Evolutionary conservation across 495 filamentous ascomycete species (phyloP).

Genomic region (Thermochaetoides thermophila): DNA sequence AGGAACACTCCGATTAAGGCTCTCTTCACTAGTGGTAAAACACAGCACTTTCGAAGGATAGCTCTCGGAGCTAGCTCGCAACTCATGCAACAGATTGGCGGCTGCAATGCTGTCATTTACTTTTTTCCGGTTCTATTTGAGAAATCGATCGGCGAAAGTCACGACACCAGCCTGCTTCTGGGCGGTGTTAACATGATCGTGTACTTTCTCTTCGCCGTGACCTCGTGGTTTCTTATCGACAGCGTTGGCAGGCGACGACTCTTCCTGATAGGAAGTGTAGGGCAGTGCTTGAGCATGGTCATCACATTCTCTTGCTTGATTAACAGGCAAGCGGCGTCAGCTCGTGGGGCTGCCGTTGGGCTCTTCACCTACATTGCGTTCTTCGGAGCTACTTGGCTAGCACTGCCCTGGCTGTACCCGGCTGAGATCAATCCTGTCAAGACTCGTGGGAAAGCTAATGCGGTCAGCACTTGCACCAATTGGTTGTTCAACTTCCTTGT

Average conservation of each 20-base stretch:
- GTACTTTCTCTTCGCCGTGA: conserved; percentile 61
- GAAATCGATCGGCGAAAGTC: conserved; percentile 39
- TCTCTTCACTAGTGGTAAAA: conserved; percentile 46
- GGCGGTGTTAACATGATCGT: conserved; percentile 72
- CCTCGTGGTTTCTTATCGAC: conserved; percentile 74
- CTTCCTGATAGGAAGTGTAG: conserved; percentile 52
- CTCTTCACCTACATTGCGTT: conserved; percentile 67
- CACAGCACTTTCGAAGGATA: conserved; percentile 50
- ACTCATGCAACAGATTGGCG: conserved; percentile 66
- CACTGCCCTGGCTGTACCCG: conserved; percentile 52
- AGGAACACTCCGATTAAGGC: conserved; percentile 40
- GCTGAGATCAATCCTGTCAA: conserved; percentile 60
- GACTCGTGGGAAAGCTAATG: conserved; percentile 61
- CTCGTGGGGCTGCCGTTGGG: conserved; percentile 61
- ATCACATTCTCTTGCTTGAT: conserved; percentile 62
- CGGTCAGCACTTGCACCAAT: conserved; percentile 60
- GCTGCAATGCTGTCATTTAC: conserved; percentile 75
- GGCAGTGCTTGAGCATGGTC: conserved; percentile 58
- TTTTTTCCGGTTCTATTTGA: conserved; percentile 69
- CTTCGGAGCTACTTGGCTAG: conserved; percentile 65
- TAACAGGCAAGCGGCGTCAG: conserved; percentile 33
- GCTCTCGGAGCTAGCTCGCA: conserved; percentile 45
- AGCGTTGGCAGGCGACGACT: conserved; percentile 56
- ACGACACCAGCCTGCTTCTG: conserved; percentile 50
- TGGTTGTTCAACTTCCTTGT: conserved; percentile 73